A percentile compares a stretch with the other conserved stretches of the same genome.
Conservation (phyloP, 31 red algal species). For the Porphyra umbilicalis region DNA sequence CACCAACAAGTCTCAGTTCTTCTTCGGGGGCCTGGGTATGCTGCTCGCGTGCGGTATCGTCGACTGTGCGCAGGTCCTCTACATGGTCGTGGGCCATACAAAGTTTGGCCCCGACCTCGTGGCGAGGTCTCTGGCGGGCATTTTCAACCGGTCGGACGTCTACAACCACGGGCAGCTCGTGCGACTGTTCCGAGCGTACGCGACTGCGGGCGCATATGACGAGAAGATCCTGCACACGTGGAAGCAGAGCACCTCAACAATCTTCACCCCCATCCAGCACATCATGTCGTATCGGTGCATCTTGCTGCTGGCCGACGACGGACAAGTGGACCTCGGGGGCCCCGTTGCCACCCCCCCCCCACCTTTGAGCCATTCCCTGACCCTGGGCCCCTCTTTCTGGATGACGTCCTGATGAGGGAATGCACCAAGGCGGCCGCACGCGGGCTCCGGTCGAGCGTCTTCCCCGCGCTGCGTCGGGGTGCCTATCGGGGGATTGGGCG, state of each 20-base stretch:
- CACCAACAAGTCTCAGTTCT: constrained; percentile 6
- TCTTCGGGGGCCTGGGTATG: not conserved
- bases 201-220: not conserved
- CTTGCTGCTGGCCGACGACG: not conserved
- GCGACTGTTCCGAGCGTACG: not conserved
- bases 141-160: not conserved
- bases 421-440: too few relatives aligned
- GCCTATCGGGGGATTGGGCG: too few relatives aligned
- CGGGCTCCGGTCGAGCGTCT: too few relatives aligned
- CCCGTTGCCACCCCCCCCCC: not conserved
- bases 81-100: not conserved
- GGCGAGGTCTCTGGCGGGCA: not conserved
- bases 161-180: not conserved
- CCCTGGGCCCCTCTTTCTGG: not conserved
- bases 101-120: not conserved
- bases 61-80: not conserved
- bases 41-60: not conserved
- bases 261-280: not conserved
- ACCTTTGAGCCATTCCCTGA: not conserved
- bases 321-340: not conserved
- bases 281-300: not conserved
- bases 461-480: too few relatives aligned
- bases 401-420: not conserved
- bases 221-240: not conserved
- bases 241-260: not conserved